Evolutionary conservation across 257 asterid species (phyloP), one percentile per base, ranked within the genome.

Genomic region (Primulina huaijiensis): DNA sequence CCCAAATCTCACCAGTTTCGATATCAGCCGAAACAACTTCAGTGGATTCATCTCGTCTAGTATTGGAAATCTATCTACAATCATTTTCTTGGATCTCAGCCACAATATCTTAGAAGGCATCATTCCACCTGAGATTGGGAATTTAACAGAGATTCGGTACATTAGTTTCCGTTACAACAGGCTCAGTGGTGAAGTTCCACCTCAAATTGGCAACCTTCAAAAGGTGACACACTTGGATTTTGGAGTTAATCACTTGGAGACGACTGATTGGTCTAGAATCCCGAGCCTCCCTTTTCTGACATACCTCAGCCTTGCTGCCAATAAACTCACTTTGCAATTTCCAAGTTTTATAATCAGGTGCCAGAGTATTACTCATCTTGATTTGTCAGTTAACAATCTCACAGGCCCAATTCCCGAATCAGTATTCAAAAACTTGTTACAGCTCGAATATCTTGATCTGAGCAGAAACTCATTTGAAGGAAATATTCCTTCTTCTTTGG

Each of bases 251-350:
- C 78, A 0, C 81, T 67, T 92, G 65, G 62, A 53, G 29, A 62
- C 83, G 68, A 85, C 98, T 31, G 88, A 83, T 3, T 90, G 97
- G 98, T 82, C 91, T 4, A 78, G 66, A 63, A 33, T 92, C 37
- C 40, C 64, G 2, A 67, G 74, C 77, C 80, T 90, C 80, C 90
- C 93, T 23, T 23, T 23, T 23, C 25, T 23, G 25, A 23, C 25
- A 23, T 1, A 0, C 25, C 25, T 23, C 25, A 23, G 25, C 25
- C 25, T 23, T 23, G 1, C 1, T 23, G 25, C 0, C 0, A 23
- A 23, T 33, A 7, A 33, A 71, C 64, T 2, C 70, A 75, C 72
- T 85, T 90, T 64, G 76, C 96, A 40, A 72, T 23, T 23, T 23
- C 25, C 25, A 23, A 23, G 57, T 62, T 92, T 90, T 52, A 59